Conservation (phyloP, 495 filamentous ascomycete genomes). For the Penicillium robsamsonii region DNA sequence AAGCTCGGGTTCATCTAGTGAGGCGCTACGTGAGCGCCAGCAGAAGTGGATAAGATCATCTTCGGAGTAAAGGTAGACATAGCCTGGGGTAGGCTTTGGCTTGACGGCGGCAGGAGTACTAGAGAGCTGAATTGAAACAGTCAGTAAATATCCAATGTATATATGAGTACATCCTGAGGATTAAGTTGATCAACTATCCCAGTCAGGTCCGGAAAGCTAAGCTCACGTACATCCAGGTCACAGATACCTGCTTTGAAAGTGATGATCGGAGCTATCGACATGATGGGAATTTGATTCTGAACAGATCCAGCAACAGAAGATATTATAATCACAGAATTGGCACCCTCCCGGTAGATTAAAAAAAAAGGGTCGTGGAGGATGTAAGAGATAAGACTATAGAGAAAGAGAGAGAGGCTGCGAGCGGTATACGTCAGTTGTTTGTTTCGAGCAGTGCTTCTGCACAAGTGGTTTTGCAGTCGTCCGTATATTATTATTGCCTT, state of each 20-base stretch:
- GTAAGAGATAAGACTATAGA: constrained; percentile 13
- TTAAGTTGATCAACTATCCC: not conserved
- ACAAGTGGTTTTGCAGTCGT: constrained; percentile 14
- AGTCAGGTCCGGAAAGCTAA: not conserved
- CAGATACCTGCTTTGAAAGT: constrained; percentile 97
- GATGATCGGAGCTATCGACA: constrained; percentile 83
- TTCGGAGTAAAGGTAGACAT: constrained; percentile 90
- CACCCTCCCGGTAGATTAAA: constrained; percentile 13
- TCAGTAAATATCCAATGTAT: constrained; percentile 13
- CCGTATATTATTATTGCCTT: constrained; percentile 21
- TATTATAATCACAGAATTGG: constrained; percentile 4
- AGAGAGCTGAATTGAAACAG: constrained; percentile 46
- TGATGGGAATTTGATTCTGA: constrained; percentile 31
- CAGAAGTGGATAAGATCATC: constrained; percentile 97
- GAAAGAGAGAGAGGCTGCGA: constrained; percentile 22
- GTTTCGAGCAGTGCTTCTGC: constrained; percentile 32
- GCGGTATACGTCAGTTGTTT: constrained; percentile 43
- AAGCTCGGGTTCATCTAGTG: constrained; percentile 66
- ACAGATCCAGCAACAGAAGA: constrained; percentile 2
- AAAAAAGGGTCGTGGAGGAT: constrained; percentile 6
- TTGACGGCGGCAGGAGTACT: constrained; percentile 63
- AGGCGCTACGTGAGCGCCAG: constrained; percentile 73
- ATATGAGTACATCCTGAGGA: not conserved
- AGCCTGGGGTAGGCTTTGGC: constrained; percentile 69
- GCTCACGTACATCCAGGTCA: constrained; percentile 69